Evolutionary conservation across 768 basidiomycete species (phyloP), one percentile per base, ranked within the genome.

Genomic region (Mycena epipterygia): DNA sequence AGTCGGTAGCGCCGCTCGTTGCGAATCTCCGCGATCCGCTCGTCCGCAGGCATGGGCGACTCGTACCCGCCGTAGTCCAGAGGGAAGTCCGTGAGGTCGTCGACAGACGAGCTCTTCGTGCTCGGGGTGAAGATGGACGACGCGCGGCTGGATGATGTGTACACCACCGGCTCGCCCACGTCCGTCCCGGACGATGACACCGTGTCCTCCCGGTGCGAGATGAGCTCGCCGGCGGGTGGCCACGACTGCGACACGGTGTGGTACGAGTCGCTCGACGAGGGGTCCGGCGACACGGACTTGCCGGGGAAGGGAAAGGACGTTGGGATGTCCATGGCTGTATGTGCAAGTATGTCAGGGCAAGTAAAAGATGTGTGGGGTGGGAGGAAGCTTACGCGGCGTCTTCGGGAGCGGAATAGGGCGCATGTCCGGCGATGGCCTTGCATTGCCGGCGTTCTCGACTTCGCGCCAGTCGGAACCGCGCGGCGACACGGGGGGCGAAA

Each of bases 1-100:
- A 91, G 81, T 37, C 94, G 82, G 77, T 95, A 95, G 62, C 89
- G 84, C 72, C 89, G 82, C 81, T 95, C 94, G 64, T 91, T 86
- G 68, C 82, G 83, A 33, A 82, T 79, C 46, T 87, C 85, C 25
- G 82, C 78, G 14, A 82, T 74, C 14, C 70, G 69, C 33, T 83
- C 81, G 46, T 87, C 83, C 25, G 72, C 73, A 0, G 84, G 82
- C 2, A 81, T 76, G 0, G 83, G 84, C 4, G 84, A 84, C 25
- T 81, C 79, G 68, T 86, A 85, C 16, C 83, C 84, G 58, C 77
- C 72, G 32, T 76, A 70, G 53, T 79, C 68, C 52, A 53, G 64
- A 27, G 70, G 65, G 49, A 64, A 68, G 60, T 23, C 64, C 74
- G 64, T 74, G 32, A 79, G 79, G 42, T 65, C 60, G 14, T 68